Percentiles rank a stretch among this genome's conserved stretches.
Evolutionary conservation across 2,329 filamentous ascomycete genomes (phyloP).

Genomic region (Kalaharituber pfeilii): DNA sequence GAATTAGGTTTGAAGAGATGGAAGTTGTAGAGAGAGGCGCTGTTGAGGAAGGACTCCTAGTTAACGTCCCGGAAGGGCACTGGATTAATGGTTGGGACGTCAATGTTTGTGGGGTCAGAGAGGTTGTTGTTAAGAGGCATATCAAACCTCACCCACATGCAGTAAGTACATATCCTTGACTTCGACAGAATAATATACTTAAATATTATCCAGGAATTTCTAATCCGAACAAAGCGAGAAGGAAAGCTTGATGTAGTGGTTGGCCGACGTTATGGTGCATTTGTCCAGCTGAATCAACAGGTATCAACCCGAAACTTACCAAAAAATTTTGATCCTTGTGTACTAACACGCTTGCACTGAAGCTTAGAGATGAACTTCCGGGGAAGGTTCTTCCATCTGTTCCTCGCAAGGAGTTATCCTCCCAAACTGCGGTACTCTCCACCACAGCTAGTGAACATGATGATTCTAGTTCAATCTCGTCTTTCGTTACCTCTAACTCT

Average conservation of each 20-base stretch:
- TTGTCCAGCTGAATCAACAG: slow-evolving; percentile 58
- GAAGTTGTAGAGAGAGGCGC: slow-evolving; percentile 89
- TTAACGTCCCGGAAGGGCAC: slow-evolving; percentile 78
- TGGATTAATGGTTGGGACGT: slow-evolving; percentile 93
- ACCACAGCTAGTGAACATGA: slow-evolving; percentile 46
- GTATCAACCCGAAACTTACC: slow-evolving; percentile 10
- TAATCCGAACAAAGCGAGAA: slow-evolving; percentile 67
- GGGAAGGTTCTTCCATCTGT: slow-evolving; percentile 75
- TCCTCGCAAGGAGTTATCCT: slow-evolving; percentile 72
- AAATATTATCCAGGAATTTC: slow-evolving; percentile 48
- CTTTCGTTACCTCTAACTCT: slow-evolving; percentile 54
- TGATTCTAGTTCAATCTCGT: slow-evolving; percentile 37
- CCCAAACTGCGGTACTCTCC: slow-evolving; percentile 44
- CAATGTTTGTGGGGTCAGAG: slow-evolving; percentile 78
- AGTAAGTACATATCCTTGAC: slow-evolving; percentile 33
- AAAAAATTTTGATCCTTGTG: not conserved
- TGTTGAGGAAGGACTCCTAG: slow-evolving; percentile 73
- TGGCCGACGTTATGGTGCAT: slow-evolving; percentile 76
- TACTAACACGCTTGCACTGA: not conserved
- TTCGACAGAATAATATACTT: slow-evolving; percentile 3
- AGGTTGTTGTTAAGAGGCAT: slow-evolving; percentile 64
- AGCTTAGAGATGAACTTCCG: slow-evolving; percentile 63
- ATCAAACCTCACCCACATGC: slow-evolving; percentile 84
- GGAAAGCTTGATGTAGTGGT: slow-evolving; percentile 62
- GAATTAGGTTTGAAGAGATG: slow-evolving; percentile 90